phyloP scores from a whole-genome alignment of 2,329 filamentous ascomycete species.

The Sporothrix humicola region DNA sequence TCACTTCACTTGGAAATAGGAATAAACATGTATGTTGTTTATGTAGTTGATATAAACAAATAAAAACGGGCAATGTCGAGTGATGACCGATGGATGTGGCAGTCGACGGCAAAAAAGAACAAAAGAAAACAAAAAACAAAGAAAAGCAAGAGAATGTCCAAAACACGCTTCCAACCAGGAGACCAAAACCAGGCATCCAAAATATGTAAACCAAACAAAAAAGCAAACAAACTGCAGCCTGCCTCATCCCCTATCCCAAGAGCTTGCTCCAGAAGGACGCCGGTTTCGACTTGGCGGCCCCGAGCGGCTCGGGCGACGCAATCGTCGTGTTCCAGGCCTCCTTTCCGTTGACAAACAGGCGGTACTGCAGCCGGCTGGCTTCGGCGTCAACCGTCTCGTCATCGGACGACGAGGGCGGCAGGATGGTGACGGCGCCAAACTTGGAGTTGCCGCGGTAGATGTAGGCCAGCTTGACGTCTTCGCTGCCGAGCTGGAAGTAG shows the following conservation, averaged over 20 bases:
- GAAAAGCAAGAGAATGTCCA: constrained; percentile 11
- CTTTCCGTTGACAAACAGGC: constrained; percentile 79
- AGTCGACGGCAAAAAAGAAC: background rate
- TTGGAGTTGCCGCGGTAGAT: constrained; percentile 87
- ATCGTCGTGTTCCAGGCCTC: constrained; percentile 74
- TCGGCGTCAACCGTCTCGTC: constrained; percentile 53
- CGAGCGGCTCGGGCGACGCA: constrained; percentile 50
- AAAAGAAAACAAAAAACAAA: background rate
- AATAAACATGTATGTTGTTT: background rate
- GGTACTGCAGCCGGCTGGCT: constrained; percentile 74
- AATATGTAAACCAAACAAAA: background rate
- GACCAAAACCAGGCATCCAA: background rate
- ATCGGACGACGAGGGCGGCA: constrained; percentile 45
- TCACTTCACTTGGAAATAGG: background rate
- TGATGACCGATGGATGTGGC: background rate
- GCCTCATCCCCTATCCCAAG: background rate
- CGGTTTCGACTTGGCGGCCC: constrained; percentile 44
- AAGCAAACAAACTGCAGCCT: background rate
- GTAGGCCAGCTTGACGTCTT: constrained; percentile 86
- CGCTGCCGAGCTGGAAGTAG: constrained; percentile 79
- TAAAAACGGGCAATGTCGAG: background rate
- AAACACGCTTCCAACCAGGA: background rate
- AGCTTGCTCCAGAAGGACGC: constrained; percentile 56
- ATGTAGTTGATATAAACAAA: constrained; percentile 1
- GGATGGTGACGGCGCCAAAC: constrained; percentile 81